Conservation (phyloP, 2,329 filamentous ascomycete species). For the Ophiostoma australiae region DNA sequence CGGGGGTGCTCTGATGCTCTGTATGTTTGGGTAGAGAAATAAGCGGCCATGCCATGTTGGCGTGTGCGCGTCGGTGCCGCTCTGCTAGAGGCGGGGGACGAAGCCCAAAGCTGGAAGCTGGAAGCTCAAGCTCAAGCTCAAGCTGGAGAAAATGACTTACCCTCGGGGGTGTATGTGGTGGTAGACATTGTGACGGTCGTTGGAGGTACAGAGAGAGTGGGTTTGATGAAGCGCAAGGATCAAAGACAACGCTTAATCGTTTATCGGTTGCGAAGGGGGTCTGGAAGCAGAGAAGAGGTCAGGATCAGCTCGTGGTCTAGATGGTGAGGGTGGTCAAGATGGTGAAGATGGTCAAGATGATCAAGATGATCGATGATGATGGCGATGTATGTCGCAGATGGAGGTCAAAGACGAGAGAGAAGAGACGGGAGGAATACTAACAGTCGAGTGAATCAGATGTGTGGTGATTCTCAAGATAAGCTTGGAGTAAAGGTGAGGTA, state of each 20-base stretch:
- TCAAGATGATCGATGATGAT: background rate
- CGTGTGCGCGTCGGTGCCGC: background rate
- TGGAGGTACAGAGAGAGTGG: background rate
- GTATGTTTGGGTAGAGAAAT: background rate
- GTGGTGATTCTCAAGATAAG: background rate
- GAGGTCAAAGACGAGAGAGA: background rate
- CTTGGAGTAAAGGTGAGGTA: background rate
- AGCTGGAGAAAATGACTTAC: conserved; percentile 31
- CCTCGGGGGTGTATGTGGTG: conserved; percentile 37
- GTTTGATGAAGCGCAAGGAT: background rate
- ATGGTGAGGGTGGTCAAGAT: background rate
- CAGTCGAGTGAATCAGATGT: background rate
- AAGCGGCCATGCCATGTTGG: background rate
- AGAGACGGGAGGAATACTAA: background rate
- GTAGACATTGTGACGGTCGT: conserved; percentile 30
- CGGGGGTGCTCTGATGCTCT: background rate
- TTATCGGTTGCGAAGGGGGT: background rate
- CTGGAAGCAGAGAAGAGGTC: background rate
- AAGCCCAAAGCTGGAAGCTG: background rate
- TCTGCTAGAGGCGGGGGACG: too few relatives aligned
- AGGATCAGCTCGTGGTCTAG: background rate
- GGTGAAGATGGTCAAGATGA: background rate
- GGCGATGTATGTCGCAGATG: background rate
- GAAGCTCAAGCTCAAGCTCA: too few relatives aligned
- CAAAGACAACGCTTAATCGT: background rate